Conservation (phyloP, 2,329 filamentous ascomycete species). For the Talaromyces sp. region DNA sequence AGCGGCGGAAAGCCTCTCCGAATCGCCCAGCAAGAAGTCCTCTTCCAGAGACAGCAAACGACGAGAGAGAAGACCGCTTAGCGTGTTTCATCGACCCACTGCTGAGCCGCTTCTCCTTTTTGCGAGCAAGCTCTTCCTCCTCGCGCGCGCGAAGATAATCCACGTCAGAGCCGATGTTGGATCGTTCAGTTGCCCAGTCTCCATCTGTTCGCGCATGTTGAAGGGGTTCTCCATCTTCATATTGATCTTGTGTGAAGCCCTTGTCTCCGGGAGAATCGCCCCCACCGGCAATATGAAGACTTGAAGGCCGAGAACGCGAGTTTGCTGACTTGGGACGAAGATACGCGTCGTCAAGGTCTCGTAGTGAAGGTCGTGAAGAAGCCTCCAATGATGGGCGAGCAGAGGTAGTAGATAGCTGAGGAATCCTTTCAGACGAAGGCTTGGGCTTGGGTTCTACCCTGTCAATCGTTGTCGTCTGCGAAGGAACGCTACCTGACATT, state of each 20-base stretch:
- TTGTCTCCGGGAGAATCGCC: constrained; percentile 72
- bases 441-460: constrained; percentile 46
- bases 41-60: constrained; percentile 65
- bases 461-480: constrained; percentile 27
- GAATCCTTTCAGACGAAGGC: constrained; percentile 42
- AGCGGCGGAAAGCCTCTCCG: constrained; percentile 87
- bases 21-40: constrained; percentile 82
- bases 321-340: constrained; percentile 59
- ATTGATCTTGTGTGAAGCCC: constrained; percentile 49
- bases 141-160: constrained; percentile 77
- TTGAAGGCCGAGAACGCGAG: constrained; percentile 65
- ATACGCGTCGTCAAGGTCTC: constrained; percentile 56
- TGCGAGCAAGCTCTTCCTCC: constrained; percentile 52
- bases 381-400: constrained; percentile 67
- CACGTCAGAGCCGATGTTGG: constrained; percentile 69
- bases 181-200: constrained; percentile 32
- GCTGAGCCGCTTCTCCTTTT: constrained; percentile 50
- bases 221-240: constrained; percentile 29
- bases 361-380: constrained; percentile 54
- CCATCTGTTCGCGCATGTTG: constrained; percentile 29
- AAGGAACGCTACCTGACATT: constrained; percentile 23
- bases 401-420: constrained; percentile 46
- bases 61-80: constrained; percentile 68
- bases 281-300: constrained; percentile 76
- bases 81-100: constrained; percentile 53